Evolutionary conservation across 1,284 basidiomycete species (phyloP).

Genomic region (Marasmius sp.): DNA sequence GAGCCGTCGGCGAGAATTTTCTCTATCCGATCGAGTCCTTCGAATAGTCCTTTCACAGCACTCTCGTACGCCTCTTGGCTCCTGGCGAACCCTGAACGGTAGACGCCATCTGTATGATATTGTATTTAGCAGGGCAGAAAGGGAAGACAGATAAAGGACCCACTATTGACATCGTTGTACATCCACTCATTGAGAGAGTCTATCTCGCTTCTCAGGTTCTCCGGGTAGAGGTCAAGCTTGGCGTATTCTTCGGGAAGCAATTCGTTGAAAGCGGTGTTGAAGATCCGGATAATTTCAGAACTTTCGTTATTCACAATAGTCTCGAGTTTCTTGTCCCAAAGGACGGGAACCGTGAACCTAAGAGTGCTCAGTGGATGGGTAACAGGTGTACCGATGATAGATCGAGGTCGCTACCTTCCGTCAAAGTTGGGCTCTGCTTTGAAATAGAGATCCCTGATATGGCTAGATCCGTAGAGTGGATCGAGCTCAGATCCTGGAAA

Average conservation of each 20-base stretch:
- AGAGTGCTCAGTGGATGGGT: neutral
- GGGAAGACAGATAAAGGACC: neutral
- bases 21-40: constrained; percentile 81
- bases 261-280: constrained; percentile 80
- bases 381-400: neutral
- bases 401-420: constrained; percentile 48
- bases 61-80: constrained; percentile 81
- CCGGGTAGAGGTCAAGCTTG: constrained; percentile 77
- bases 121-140: neutral
- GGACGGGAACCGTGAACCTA: constrained; percentile 84
- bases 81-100: constrained; percentile 88
- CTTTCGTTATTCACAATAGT: constrained; percentile 96
- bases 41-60: constrained; percentile 73
- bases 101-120: constrained; percentile 69
- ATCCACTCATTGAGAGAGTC: constrained; percentile 71
- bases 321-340: constrained; percentile 90
- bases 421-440: constrained; percentile 70
- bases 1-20: constrained; percentile 58
- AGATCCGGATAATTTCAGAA: constrained; percentile 89
- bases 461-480: constrained; percentile 63
- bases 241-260: constrained; percentile 66
- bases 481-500: constrained; percentile 77
- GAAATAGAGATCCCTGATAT: constrained; percentile 86
- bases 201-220: constrained; percentile 71
- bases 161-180: constrained; percentile 44